Conservation (phyloP, 2,329 filamentous ascomycete species). For the Microcera coccophila region DNA sequence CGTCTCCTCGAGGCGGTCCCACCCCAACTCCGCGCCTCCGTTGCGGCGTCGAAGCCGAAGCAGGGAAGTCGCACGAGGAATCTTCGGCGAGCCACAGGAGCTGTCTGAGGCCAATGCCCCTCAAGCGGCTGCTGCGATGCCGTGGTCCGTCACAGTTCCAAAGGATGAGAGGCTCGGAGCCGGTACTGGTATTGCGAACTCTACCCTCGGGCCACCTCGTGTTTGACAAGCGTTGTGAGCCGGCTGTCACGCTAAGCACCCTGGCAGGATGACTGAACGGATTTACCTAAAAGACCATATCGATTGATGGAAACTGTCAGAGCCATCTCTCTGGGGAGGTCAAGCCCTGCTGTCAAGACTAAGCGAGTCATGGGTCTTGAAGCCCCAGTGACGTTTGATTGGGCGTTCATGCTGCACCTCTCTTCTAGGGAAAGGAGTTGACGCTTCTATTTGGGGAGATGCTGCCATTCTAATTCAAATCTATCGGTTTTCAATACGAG, state of each 20-base stretch:
- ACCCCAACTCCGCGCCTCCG: constrained; percentile 20
- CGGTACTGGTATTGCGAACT: not conserved
- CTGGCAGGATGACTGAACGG: not conserved
- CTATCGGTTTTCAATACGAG: constrained; percentile 26
- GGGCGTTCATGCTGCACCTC: constrained; percentile 20
- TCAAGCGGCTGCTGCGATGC: too few relatives aligned
- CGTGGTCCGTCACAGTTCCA: too few relatives aligned
- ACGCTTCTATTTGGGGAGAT: constrained; percentile 28
- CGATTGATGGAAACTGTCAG: not conserved
- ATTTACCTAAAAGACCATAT: not conserved
- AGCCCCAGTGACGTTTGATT: constrained; percentile 21
- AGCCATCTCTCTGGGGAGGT: constrained; percentile 8
- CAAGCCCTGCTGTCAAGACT: constrained; percentile 23
- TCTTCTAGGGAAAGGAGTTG: constrained; percentile 30
- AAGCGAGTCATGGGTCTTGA: constrained; percentile 28
- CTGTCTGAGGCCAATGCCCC: not conserved
- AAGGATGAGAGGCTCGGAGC: too few relatives aligned
- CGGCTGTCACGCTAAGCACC: not conserved
- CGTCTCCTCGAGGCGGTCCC: constrained; percentile 19
- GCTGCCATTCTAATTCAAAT: constrained; percentile 24
- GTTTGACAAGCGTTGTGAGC: not conserved
- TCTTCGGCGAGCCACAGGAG: constrained; percentile 10
- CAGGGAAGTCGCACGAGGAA: constrained; percentile 13
- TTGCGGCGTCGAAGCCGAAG: constrained; percentile 17
- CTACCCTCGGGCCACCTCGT: not conserved